Percentiles rank a stretch among this genome's conserved stretches.
phyloP scores from a whole-genome alignment of 371 early-diverging fungal species.

The Mucor indicus region DNA sequence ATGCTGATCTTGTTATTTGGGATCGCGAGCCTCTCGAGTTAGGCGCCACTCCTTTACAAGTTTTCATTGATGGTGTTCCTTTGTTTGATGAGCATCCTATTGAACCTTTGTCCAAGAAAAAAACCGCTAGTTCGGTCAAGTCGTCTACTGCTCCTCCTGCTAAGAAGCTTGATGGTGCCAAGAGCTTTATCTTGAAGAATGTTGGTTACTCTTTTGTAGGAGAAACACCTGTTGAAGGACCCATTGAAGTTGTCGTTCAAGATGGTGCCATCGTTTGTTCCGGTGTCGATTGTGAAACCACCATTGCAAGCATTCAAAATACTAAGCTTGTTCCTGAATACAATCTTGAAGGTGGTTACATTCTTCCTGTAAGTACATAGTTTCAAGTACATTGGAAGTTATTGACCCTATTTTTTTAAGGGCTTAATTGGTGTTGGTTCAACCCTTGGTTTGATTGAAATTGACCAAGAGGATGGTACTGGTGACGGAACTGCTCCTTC shows the following conservation, averaged over 20 bases:
- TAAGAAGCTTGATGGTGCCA: conserved; percentile 5
- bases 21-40: conserved; percentile 62
- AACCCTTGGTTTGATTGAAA: conserved; percentile 52
- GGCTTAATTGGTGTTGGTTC: conserved; percentile 49
- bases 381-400: not conserved
- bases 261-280: conserved; percentile 50
- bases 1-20: conserved; percentile 77
- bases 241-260: conserved; percentile 40
- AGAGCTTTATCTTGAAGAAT: conserved; percentile 34
- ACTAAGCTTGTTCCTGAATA: conserved; percentile 12
- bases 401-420: conserved; percentile 2
- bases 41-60: conserved; percentile 69
- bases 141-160: not conserved
- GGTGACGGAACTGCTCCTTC: conserved; percentile 41
- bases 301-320: conserved; percentile 4
- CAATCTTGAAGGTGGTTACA: conserved; percentile 37
- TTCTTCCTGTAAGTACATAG: conserved; percentile 38
- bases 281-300: conserved; percentile 28
- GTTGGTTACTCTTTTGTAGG: conserved; percentile 27
- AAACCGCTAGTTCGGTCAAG: not conserved
- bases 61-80: conserved; percentile 68
- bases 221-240: conserved; percentile 7
- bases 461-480: conserved; percentile 45
- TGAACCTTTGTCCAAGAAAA: not conserved
- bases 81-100: conserved; percentile 36